These are phyloP conservation scores for Pichia sp. DNA, from an alignment of 1,139 yeast species.

Conservation along the genomic window DNA sequence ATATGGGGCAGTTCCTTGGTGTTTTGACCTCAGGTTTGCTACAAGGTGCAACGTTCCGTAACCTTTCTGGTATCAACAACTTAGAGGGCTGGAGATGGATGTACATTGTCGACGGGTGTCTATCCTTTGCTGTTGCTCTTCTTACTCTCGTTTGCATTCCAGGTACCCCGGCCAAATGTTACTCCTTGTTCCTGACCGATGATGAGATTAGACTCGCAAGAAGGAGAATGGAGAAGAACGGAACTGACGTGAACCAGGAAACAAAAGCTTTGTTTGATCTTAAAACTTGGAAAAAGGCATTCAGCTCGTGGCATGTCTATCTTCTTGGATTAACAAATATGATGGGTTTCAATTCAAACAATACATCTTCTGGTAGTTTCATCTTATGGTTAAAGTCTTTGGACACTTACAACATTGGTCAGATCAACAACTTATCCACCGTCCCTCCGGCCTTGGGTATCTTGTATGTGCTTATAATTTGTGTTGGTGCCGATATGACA, in stretches of 20 bases:
- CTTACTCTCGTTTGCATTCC: conserved; percentile 59
- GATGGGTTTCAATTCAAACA: conserved; percentile 41
- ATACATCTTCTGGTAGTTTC: conserved; percentile 49
- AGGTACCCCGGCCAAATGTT: conserved; percentile 60
- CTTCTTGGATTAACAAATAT: conserved; percentile 39
- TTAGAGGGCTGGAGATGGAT: conserved; percentile 69
- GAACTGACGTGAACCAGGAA: conserved; percentile 23
- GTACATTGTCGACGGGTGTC: conserved; percentile 57
- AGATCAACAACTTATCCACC: conserved; percentile 40
- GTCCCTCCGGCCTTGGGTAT: conserved; percentile 52
- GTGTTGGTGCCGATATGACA: conserved; percentile 47
- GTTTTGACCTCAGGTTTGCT: conserved; percentile 45
- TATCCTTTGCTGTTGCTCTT: conserved; percentile 56
- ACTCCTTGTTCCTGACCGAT: conserved; percentile 44
- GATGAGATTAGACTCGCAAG: conserved; percentile 63
- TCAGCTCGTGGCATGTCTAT: conserved; percentile 52
- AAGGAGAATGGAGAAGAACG: conserved; percentile 45
- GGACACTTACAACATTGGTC: conserved; percentile 36
- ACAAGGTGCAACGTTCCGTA: conserved; percentile 32
- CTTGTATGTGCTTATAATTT: conserved; percentile 41
- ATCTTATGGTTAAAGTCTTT: conserved; percentile 50
- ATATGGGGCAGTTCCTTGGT: conserved; percentile 42
- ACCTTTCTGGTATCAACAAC: conserved; percentile 39
- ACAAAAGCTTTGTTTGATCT: conserved; percentile 32
- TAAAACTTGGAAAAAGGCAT: conserved; percentile 45